phyloP scores from a whole-genome alignment of 495 filamentous ascomycete genomes.

The Penicillium arizonense region DNA sequence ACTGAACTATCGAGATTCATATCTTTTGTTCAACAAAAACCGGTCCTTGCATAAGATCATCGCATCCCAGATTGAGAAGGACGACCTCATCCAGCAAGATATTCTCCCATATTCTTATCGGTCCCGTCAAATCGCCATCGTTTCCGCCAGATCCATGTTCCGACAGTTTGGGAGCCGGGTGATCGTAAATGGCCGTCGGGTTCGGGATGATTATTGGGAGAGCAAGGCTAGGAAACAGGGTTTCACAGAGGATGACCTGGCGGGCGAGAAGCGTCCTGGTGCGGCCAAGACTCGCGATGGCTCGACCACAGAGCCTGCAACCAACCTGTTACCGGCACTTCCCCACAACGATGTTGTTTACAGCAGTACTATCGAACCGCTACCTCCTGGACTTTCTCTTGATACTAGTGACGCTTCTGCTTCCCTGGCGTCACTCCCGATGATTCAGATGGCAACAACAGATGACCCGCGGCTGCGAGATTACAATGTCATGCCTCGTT shows the following conservation, averaged over 20 bases:
- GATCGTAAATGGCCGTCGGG: conserved; percentile 82
- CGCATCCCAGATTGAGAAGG: conserved; percentile 92
- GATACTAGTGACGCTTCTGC: conserved; percentile 57
- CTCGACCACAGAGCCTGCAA: conserved; percentile 40
- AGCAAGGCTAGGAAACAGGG: conserved; percentile 95
- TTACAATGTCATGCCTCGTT: conserved; percentile 78
- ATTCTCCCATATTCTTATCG: conserved; percentile 97
- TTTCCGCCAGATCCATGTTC: conserved; percentile 99
- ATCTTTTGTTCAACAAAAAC: conserved; percentile 99
- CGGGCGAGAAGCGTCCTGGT: conserved; percentile 94
- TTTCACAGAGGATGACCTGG: conserved; percentile 95
- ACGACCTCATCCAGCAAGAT: conserved; percentile 91
- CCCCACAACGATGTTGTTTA: conserved; percentile 78
- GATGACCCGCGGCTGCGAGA: conserved; percentile 78
- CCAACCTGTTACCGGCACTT: conserved; percentile 51
- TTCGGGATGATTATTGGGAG: conserved; percentile 98
- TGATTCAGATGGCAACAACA: conserved; percentile 77
- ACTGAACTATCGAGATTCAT: conserved; percentile 93
- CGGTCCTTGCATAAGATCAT: conserved; percentile 97
- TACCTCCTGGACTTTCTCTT: conserved; percentile 68
- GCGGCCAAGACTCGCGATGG: conserved; percentile 85
- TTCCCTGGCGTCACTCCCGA: conserved; percentile 69
- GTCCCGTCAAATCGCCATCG: conserved; percentile 96
- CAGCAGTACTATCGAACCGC: conserved; percentile 65
- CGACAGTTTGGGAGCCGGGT: conserved; percentile 97